Percentiles rank a stretch among this genome's conserved stretches.
phyloP scores from a whole-genome alignment of 805 yeast species.

The Candida andamanensis region DNA sequence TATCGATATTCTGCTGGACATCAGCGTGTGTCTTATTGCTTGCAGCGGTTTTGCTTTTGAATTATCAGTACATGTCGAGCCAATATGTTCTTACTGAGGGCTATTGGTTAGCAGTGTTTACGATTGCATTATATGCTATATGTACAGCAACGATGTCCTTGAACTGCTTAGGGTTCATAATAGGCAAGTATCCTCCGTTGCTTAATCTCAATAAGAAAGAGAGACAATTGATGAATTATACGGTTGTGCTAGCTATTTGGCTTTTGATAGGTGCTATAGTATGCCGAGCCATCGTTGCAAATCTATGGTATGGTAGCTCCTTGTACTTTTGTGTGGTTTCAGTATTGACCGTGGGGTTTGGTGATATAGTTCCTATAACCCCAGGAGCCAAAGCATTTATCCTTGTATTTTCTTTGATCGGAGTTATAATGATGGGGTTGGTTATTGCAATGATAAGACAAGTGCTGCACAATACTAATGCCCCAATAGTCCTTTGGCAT shows the following conservation, averaged over 20 bases:
- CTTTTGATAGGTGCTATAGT: constrained; percentile 56
- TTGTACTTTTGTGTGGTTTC: constrained; percentile 72
- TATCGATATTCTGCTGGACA: constrained; percentile 63
- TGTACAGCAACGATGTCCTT: constrained; percentile 50
- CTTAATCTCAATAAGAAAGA: constrained; percentile 66
- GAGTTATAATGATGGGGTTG: constrained; percentile 70
- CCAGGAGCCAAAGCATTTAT: constrained; percentile 53
- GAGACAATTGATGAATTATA: constrained; percentile 67
- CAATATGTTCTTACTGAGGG: constrained; percentile 46
- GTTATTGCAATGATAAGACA: constrained; percentile 65
- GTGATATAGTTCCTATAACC: constrained; percentile 59
- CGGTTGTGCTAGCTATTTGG: constrained; percentile 64
- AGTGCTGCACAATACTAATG: constrained; percentile 55
- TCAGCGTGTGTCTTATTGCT: constrained; percentile 52
- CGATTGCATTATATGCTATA: constrained; percentile 54
- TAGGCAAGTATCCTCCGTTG: constrained; percentile 60
- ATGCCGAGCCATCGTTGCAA: constrained; percentile 36
- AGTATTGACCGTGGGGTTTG: constrained; percentile 73
- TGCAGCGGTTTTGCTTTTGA: constrained; percentile 40
- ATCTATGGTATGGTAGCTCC: constrained; percentile 53
- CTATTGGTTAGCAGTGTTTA: constrained; percentile 72
- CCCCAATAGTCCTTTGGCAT: constrained; percentile 65
- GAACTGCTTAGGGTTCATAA: constrained; percentile 59
- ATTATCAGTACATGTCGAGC: constrained; percentile 15
- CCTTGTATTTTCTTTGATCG: constrained; percentile 61